Base-by-base conservation (phyloP, 768 basidiomycete species). In the Termitomyces sp. region DNA sequence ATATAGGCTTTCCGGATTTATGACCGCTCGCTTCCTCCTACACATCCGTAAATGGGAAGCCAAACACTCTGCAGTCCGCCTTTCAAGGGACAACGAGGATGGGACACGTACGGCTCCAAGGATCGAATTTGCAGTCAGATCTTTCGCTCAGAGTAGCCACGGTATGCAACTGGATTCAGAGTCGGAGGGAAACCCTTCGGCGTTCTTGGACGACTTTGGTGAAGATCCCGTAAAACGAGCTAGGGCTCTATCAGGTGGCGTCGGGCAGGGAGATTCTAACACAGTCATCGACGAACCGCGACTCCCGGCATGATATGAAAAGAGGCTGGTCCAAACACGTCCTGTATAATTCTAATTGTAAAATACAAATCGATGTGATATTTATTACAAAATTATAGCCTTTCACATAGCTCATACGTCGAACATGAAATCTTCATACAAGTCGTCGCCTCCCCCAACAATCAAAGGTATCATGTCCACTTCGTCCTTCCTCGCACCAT, bases 351-450 rank as follows among this genome's bases (percentile, higher is more conserved):
- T 32, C 3, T 18, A 30, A 53, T 20, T 22, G 26, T 45, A 18
- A 33, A 35, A 4, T 45, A 45, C 33, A 45, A 35, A 52, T 40
- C 38, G 26, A 52, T 20, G 13, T 11, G 11, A 52, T 52, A 52
- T 40, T 41, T 4, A 41, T n/a, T 20, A 30, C 38, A 30, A 52
- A 14, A n/a, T 28, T 11, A 11, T 28, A 35, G 11, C 26, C 3
- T 3, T 18, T 36, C 26, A 4, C 26, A 28, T 5, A 28, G 18
- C 24, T 65, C 57, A 69, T 47, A 69, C 61, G 55, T 67, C 58
- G 41, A 69, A 69, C 55, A 44, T 57, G 40, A 69, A 69, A 53
- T 69, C 68, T 50, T 69, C 68, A 24, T 52, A 55, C 13, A 63
- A 45, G 10, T 47, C 60, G 26, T 22, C 30, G 9, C 58, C 56